Conservation (phyloP, 1,284 basidiomycete genomes). For the Rhodotorula sp. region DNA sequence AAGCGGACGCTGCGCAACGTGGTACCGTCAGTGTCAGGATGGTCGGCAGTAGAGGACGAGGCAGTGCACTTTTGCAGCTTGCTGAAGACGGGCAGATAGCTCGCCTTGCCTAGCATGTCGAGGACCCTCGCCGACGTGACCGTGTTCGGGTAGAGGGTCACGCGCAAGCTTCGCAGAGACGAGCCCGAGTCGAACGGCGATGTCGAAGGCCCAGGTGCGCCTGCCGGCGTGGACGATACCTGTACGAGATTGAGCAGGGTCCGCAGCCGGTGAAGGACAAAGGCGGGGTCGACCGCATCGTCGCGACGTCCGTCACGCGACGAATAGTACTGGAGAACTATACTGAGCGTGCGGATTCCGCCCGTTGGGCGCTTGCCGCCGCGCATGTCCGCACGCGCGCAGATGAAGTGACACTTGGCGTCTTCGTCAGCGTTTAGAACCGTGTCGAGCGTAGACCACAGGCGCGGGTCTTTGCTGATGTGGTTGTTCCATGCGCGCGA, state of each 20-base stretch:
- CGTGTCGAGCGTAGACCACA: constrained; percentile 23
- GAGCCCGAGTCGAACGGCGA: not conserved
- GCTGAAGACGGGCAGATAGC: not conserved
- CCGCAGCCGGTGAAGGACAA: not conserved
- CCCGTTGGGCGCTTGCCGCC: constrained; percentile 1
- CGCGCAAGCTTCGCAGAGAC: not conserved
- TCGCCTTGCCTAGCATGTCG: not conserved
- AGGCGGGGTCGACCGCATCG: not conserved
- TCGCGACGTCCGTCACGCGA: not conserved
- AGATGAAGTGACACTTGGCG: not conserved
- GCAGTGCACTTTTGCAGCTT: constrained; percentile 14
- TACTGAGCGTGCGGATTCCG: constrained; percentile 1
- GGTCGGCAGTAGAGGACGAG: not conserved
- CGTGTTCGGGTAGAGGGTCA: constrained; percentile 1
- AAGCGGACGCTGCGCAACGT: constrained; percentile 4
- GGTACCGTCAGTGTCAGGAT: not conserved
- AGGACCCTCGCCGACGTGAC: not conserved
- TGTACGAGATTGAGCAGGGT: not conserved
- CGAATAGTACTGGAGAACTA: not conserved
- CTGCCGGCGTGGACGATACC: not conserved
- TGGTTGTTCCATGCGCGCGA: constrained; percentile 27
- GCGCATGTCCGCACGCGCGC: constrained; percentile 9
- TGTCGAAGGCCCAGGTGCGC: not conserved
- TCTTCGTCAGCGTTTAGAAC: not conserved
- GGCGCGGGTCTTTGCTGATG: constrained; percentile 22